Evolutionary conservation across 345 rosid species (phyloP).

Genomic region (Eucalyptus marginata): DNA sequence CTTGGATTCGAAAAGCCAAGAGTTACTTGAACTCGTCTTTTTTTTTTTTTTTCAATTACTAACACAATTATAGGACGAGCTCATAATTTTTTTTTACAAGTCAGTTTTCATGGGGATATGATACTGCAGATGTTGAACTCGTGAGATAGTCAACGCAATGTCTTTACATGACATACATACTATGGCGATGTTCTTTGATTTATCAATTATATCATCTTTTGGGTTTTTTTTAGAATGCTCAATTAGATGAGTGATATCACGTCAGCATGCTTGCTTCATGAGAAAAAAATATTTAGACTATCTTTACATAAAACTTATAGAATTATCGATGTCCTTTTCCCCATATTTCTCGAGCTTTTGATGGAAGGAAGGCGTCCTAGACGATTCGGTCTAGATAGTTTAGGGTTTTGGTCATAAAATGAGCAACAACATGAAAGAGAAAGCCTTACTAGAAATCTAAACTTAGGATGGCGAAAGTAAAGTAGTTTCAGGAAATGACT

Average conservation of each 20-base stretch:
- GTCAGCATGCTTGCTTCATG: fast-evolving
- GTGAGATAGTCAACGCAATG: background rate
- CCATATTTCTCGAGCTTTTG: background rate
- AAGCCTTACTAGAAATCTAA: background rate
- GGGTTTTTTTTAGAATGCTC: background rate
- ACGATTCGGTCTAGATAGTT: background rate
- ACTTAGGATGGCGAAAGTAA: background rate
- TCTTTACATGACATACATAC: background rate
- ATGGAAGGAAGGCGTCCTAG: background rate
- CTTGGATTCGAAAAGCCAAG: background rate
- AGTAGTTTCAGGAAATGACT: background rate
- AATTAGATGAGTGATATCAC: background rate
- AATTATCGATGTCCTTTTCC: background rate
- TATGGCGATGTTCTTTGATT: background rate
- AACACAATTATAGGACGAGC: background rate
- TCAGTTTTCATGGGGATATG: background rate
- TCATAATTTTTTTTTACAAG: background rate
- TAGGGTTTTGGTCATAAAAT: background rate
- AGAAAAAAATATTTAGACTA: background rate
- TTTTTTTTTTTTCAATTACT: background rate
- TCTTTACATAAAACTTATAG: background rate
- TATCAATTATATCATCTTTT: background rate
- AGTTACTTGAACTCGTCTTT: background rate
- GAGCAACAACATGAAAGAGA: background rate
- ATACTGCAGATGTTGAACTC: background rate